These are phyloP conservation scores for Aspergillus intermedius DNA, from an alignment of 2,329 filamentous ascomycete genomes.

Conservation along the genomic window DNA sequence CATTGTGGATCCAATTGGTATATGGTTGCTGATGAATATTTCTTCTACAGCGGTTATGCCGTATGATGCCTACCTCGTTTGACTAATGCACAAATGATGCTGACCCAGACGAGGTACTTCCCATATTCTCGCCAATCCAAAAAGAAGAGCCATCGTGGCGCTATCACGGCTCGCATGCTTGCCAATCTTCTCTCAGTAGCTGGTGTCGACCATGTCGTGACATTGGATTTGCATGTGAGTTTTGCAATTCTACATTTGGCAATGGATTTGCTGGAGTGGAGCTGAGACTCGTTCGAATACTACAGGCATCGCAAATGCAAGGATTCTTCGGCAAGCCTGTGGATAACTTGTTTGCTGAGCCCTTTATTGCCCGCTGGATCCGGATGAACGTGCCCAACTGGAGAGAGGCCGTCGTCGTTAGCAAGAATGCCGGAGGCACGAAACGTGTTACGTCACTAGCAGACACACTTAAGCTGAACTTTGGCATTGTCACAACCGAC, in stretches of 20 bases:
- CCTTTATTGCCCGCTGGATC: slow-evolving; percentile 93
- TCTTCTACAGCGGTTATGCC: slow-evolving; percentile 38
- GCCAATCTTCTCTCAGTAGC: slow-evolving; percentile 90
- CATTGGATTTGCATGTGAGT: slow-evolving; percentile 80
- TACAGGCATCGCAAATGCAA: slow-evolving; percentile 86
- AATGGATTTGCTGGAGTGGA: slow-evolving; percentile 1
- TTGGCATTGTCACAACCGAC: slow-evolving; percentile 71
- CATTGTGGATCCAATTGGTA: slow-evolving; percentile 4
- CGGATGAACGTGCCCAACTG: slow-evolving; percentile 79
- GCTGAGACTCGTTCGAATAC: slow-evolving; percentile 12
- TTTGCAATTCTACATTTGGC: neutral
- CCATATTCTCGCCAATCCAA: slow-evolving; percentile 99
- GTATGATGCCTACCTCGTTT: slow-evolving; percentile 34
- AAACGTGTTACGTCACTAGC: slow-evolving; percentile 95
- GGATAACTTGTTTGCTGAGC: slow-evolving; percentile 94
- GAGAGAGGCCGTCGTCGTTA: slow-evolving; percentile 87
- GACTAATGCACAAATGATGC: slow-evolving; percentile 24
- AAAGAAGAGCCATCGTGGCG: slow-evolving; percentile 94
- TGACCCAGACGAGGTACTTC: slow-evolving; percentile 61
- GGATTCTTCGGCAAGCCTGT: slow-evolving; percentile 98
- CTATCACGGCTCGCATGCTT: slow-evolving; percentile 94
- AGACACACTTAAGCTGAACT: slow-evolving; percentile 93
- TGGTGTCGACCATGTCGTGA: slow-evolving; percentile 95
- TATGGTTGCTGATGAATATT: slow-evolving; percentile 11
- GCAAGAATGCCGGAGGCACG: slow-evolving; percentile 95